A percentile compares a stretch with the other conserved stretches of the same genome.
Conservation (phyloP, 371 early-diverging fungal species). For the Rhizopus sp. region DNA sequence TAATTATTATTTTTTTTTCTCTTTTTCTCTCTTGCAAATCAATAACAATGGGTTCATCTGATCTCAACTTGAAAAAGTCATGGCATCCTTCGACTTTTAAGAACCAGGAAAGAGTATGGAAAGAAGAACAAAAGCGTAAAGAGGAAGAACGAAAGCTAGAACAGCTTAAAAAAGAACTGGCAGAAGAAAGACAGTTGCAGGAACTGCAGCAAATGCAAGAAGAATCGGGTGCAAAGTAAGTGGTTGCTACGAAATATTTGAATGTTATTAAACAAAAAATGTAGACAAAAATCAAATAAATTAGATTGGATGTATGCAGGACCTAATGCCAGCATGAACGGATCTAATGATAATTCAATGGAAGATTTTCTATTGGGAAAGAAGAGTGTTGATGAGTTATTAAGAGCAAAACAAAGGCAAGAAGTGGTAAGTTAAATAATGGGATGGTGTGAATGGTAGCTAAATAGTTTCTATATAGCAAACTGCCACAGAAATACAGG, state of each 20-base stretch:
- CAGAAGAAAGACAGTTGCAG: conserved; percentile 86
- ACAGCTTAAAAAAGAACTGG: conserved; percentile 88
- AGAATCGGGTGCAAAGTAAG: conserved; percentile 67
- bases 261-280: background rate
- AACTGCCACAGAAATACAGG: conserved; percentile 20
- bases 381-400: conserved; percentile 73
- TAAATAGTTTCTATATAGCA: conserved; percentile 6
- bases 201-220: conserved; percentile 86
- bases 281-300: conserved; percentile 69
- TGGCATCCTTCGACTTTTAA: conserved; percentile 95
- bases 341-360: conserved; percentile 66
- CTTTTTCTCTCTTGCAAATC: conserved; percentile 31
- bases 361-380: conserved; percentile 94
- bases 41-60: conserved; percentile 64
- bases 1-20: background rate
- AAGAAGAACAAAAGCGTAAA: conserved; percentile 79
- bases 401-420: conserved; percentile 52
- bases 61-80: conserved; percentile 88
- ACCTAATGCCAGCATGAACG: conserved; percentile 54
- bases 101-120: conserved; percentile 92
- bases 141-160: conserved; percentile 88
- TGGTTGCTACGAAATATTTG: background rate
- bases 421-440: conserved; percentile 38
- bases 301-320: conserved; percentile 97
- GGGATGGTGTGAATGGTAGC: background rate